A percentile compares a stretch with the other conserved stretches of the same genome.
These are phyloP conservation scores for Micractinium sp. DNA, from an alignment of 139 green algal genomes.

Conservation along the genomic window DNA sequence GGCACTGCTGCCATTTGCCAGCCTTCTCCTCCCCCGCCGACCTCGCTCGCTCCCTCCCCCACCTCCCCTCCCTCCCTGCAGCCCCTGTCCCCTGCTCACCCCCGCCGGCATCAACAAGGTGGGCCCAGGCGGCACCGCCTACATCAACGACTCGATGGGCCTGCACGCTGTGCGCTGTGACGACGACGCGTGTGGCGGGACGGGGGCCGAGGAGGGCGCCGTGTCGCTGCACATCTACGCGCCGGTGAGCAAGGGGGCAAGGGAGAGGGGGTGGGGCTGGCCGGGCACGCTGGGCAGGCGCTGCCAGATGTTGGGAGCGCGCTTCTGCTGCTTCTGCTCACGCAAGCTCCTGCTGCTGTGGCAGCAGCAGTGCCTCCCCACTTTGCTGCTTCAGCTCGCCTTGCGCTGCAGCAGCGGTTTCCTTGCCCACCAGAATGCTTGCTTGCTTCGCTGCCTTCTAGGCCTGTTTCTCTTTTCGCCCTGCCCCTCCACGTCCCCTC, in stretches of 20 bases:
- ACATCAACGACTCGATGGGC: slow-evolving; percentile 56
- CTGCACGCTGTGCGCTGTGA: slow-evolving; percentile 48
- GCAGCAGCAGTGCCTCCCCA: background rate
- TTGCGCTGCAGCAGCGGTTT: too few species aligned
- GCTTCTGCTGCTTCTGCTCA: too few species aligned
- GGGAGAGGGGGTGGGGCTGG: too few species aligned
- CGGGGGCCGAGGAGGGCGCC: slow-evolving; percentile 11
- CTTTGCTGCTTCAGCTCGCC: too few species aligned
- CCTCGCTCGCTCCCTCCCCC: background rate
- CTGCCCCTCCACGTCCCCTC: background rate
- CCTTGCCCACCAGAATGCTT: background rate
- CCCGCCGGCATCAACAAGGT: background rate
- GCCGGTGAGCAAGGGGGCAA: slow-evolving; percentile 4
- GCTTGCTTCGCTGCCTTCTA: too few species aligned
- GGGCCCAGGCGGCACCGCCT: slow-evolving; percentile 28
- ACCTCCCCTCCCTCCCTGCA: background rate
- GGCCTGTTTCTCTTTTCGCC: too few species aligned
- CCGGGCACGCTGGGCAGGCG: too few species aligned
- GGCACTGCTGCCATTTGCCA: background rate
- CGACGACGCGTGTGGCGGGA: background rate
- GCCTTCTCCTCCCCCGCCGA: background rate
- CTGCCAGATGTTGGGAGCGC: too few species aligned
- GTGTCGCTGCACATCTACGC: slow-evolving; percentile 56
- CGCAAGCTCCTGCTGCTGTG: too few species aligned
- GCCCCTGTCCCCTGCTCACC: slow-evolving; percentile 19